Evolutionary conservation across 108 stramenopile species (phyloP), one percentile per base, ranked within the genome.

Genomic region (Skeletonema menzelii): DNA sequence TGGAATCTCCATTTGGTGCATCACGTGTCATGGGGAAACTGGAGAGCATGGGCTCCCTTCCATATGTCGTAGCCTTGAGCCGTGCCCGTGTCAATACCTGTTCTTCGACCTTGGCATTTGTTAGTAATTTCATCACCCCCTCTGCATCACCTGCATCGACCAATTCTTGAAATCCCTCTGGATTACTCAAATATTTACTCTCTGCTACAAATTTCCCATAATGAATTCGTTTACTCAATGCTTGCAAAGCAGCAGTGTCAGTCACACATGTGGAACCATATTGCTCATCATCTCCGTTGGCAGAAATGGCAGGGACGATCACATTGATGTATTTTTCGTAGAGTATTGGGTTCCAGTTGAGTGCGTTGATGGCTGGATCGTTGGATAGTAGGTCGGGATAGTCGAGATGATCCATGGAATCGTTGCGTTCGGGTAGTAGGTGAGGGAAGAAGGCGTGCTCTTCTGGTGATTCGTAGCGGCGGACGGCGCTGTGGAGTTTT

Each of bases 171-270:
- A 93, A 97, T 62, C 81, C 91, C 38, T 90, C 84, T n/a, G 95
- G 93, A 73, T 96, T 88, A 30, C 66, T 70, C 67, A 85, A 79
- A 73, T 92, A 98, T 76, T 99, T 99, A 76, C 85, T 85, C 90
- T 99, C 98, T 1, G 97, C 98, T 2, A 98, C 98, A 79, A 98
- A 98, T 70, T 98, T 98, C 27, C 99, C 99, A 59, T 94, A 97
- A 72, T 99, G 99, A 31, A 98, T 91, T 57, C 99, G 82, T 59
- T 91, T 87, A 26, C 85, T 87, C 27, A 99, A 71, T 8, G 98
- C 98, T 70, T 98, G 97, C 44, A 97, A 67, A 15, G 85, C 85
- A 1, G 91, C 91, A 67, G 98, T 94, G 73, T 99, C 99, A 37
- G 82, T 70, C 20, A 98, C 60, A 15, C 95, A 94, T 0, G 90